A percentile compares a stretch with the other conserved stretches of the same genome.
Evolutionary conservation across 2,329 filamentous ascomycete species (phyloP).

Genomic region (Xylaria digitata): DNA sequence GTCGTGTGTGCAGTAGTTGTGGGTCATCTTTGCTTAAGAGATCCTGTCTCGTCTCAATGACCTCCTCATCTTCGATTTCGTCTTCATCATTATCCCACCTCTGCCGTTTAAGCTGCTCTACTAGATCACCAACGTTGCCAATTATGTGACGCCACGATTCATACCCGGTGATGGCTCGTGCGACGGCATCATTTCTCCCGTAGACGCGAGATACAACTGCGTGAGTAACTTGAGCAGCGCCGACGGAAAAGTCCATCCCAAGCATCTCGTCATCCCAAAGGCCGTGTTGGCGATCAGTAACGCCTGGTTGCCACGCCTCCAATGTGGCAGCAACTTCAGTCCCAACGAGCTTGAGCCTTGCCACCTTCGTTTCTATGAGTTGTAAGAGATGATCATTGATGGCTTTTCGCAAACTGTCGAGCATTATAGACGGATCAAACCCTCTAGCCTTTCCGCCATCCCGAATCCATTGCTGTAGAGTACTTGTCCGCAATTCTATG

Average conservation of each 20-base stretch:
- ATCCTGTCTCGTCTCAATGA: constrained; percentile 72
- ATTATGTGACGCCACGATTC: constrained; percentile 79
- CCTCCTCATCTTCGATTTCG: constrained; percentile 79
- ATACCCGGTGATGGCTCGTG: constrained; percentile 71
- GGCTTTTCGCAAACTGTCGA: constrained; percentile 73
- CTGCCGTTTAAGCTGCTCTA: constrained; percentile 73
- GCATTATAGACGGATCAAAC: constrained; percentile 74
- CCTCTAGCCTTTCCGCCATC: constrained; percentile 73
- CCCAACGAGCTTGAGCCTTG: constrained; percentile 72
- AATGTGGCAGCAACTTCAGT: constrained; percentile 72
- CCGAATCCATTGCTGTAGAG: constrained; percentile 80
- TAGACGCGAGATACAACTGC: constrained; percentile 76
- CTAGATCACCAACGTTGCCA: constrained; percentile 71
- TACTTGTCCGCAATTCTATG: constrained; percentile 74
- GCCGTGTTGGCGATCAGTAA: constrained; percentile 61
- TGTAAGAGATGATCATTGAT: constrained; percentile 75
- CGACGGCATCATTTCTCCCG: constrained; percentile 76
- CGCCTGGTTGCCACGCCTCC: constrained; percentile 67
- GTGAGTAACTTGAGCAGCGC: constrained; percentile 75
- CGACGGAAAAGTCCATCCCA: constrained; percentile 72
- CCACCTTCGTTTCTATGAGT: constrained; percentile 72
- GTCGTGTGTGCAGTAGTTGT: constrained; percentile 67
- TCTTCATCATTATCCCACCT: constrained; percentile 82
- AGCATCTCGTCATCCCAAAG: constrained; percentile 77
- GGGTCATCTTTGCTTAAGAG: constrained; percentile 80